phyloP scores from a whole-genome alignment of 306 rosid species.

The Corylus heterophylla region DNA sequence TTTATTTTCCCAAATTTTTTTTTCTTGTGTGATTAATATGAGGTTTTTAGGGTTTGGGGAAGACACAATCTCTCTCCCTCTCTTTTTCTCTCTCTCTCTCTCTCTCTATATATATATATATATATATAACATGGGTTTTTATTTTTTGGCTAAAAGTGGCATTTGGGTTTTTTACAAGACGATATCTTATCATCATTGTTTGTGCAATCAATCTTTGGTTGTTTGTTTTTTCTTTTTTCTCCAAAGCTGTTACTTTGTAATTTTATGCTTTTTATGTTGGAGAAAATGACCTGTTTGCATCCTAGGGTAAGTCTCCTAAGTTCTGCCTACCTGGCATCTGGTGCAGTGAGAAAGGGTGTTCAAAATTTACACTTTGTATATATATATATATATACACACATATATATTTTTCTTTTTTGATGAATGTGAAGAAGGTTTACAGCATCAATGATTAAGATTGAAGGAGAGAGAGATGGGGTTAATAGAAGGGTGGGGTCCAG shows the following conservation, averaged over 20 bases:
- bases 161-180: constrained; percentile 36
- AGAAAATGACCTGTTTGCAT: constrained; percentile 44
- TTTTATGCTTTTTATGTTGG: constrained; percentile 35
- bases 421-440: constrained; percentile 37
- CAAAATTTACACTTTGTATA: no score
- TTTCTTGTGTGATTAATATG: constrained; percentile 66
- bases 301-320: constrained; percentile 40
- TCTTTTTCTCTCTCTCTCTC: no score
- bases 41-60: constrained; percentile 58
- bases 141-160: constrained; percentile 14
- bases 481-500: constrained; percentile 57
- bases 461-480: constrained; percentile 25
- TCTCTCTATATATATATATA: neutral
- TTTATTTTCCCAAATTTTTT: constrained; percentile 33
- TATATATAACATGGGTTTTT: constrained; percentile 47
- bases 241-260: constrained; percentile 30
- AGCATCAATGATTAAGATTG: constrained; percentile 73
- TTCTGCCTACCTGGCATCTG: constrained; percentile 50
- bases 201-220: constrained; percentile 33
- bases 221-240: constrained; percentile 10
- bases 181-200: constrained; percentile 64
- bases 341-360: constrained; percentile 38
- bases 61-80: constrained; percentile 19
- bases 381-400: no score
- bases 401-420: no score